Conservation (phyloP, 768 basidiomycete genomes). For the Tricholoma saponaceum region DNA sequence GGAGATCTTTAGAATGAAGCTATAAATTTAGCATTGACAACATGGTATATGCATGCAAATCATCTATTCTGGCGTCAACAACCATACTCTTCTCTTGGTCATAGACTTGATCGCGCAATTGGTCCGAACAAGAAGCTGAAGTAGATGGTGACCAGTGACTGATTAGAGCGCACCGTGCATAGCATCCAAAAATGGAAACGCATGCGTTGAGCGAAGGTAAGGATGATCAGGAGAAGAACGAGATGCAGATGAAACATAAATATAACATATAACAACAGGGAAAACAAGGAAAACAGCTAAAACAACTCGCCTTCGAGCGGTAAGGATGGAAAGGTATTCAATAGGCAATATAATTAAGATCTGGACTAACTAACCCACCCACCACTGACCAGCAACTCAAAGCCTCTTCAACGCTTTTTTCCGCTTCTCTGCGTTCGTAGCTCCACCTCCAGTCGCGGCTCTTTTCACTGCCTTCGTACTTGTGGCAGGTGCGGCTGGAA, state of each 20-base stretch:
- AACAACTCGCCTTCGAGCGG: background rate
- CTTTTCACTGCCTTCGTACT: conserved; percentile 67
- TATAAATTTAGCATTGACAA: too few species aligned
- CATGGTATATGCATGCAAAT: too few species aligned
- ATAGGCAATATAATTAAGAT: conserved; percentile 4
- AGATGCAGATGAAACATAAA: background rate
- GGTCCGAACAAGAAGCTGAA: too few species aligned
- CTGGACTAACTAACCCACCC: background rate
- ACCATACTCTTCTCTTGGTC: too few species aligned
- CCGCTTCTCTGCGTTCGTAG: conserved; percentile 69
- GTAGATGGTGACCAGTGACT: too few species aligned
- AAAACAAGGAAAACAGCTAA: background rate
- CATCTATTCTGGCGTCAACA: too few species aligned
- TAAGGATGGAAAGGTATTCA: background rate
- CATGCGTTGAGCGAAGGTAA: too few species aligned
- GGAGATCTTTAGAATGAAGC: too few species aligned
- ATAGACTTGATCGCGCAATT: too few species aligned
- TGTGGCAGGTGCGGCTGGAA: conserved; percentile 27
- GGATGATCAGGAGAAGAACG: background rate
- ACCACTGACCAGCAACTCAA: conserved; percentile 25
- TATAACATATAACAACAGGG: background rate
- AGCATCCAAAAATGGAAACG: too few species aligned
- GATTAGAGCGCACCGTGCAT: too few species aligned
- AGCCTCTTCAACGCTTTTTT: conserved; percentile 86
- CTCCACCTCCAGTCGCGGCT: conserved; percentile 47